phyloP scores from a whole-genome alignment of 345 rosid species.

The Ailanthus altissimus region DNA sequence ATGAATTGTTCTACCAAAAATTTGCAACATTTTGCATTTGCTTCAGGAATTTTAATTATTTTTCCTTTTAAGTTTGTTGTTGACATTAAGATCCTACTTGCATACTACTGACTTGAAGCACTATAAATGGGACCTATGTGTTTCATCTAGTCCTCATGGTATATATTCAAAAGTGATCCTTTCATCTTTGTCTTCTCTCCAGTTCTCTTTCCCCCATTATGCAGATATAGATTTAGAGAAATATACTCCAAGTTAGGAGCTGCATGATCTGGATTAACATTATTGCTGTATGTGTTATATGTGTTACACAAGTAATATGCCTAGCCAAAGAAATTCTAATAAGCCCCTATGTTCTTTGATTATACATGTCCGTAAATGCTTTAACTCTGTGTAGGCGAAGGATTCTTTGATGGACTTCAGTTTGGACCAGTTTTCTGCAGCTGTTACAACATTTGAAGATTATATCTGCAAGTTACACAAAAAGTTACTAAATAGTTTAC shows the following conservation, averaged over 20 bases:
- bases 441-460: constrained; percentile 49
- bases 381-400: neutral
- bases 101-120: neutral
- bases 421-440: constrained; percentile 44
- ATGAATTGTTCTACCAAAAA: constrained; percentile 40
- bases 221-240: neutral
- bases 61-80: neutral
- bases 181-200: neutral
- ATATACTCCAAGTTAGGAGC: neutral
- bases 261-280: neutral
- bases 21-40: constrained; percentile 70
- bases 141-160: neutral
- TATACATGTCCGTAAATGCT: neutral
- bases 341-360: neutral
- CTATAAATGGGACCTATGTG: neutral
- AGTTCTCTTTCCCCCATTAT: neutral
- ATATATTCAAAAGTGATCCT: neutral
- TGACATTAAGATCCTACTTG: neutral
- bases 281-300: neutral
- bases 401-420: constrained; percentile 6
- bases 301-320: neutral
- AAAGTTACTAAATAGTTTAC: constrained; percentile 52
- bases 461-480: constrained; percentile 44
- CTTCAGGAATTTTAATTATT: constrained; percentile 62
- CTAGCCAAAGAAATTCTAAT: neutral